These are phyloP conservation scores for Raphanus hybrid DNA, from an alignment of 441 rosid species.

Conservation along the genomic window DNA sequence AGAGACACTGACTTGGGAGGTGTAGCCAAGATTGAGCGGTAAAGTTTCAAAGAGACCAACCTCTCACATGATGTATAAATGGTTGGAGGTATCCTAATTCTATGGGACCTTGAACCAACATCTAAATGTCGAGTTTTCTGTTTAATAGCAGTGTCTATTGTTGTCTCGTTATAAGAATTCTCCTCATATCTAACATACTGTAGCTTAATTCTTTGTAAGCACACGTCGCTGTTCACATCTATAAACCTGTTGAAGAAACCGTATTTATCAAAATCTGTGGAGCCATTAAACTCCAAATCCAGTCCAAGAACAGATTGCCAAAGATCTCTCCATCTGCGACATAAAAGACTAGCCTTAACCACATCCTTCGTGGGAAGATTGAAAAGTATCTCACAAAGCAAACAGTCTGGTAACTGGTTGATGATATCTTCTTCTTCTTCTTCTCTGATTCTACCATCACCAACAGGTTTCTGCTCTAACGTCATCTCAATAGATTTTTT, in stretches of 20 bases:
- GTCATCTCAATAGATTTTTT: background rate
- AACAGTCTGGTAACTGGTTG: background rate
- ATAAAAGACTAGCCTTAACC: background rate
- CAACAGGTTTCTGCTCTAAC: background rate
- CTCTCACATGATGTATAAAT: conserved; percentile 34
- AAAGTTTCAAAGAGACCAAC: conserved; percentile 21
- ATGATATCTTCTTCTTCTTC: background rate
- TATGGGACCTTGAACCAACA: background rate
- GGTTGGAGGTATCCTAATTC: conserved; percentile 25
- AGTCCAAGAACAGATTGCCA: background rate
- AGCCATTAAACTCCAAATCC: background rate
- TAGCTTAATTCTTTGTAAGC: background rate
- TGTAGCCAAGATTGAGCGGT: background rate
- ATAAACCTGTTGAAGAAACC: background rate
- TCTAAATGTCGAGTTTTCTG: background rate
- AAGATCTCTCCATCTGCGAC: too few species aligned
- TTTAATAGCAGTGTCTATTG: too few species aligned
- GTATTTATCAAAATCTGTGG: background rate
- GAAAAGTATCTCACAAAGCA: background rate
- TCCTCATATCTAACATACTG: background rate
- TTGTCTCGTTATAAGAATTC: background rate
- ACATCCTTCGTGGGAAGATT: background rate
- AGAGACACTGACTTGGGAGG: conserved; percentile 6
- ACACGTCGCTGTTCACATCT: background rate
- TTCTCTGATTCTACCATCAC: background rate